These are phyloP conservation scores for Globisporangium yorkense DNA, from an alignment of 352 stramenopile genomes.

Conservation along the genomic window DNA sequence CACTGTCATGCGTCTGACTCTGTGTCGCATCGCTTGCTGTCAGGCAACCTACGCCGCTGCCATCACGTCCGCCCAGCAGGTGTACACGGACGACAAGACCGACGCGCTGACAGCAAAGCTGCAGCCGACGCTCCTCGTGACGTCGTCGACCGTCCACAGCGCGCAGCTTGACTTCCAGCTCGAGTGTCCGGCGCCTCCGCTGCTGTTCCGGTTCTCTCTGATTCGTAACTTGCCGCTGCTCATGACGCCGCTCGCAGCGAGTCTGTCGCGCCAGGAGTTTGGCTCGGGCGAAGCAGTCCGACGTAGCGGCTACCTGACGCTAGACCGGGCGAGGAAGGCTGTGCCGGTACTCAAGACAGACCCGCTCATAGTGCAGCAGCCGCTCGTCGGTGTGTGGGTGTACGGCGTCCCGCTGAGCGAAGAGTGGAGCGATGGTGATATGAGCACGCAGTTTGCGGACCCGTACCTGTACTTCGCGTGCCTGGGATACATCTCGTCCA, in stretches of 20 bases:
- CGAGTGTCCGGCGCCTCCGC: slow-evolving; percentile 28
- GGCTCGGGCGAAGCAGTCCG: slow-evolving; percentile 18
- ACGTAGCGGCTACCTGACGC: slow-evolving; percentile 59
- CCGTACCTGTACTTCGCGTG: slow-evolving; percentile 58
- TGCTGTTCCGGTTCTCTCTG: slow-evolving; percentile 48
- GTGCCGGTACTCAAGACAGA: slow-evolving; percentile 70
- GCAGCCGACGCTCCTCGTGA: slow-evolving; percentile 28
- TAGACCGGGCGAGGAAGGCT: slow-evolving; percentile 70
- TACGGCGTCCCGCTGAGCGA: slow-evolving; percentile 59
- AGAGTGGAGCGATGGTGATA: slow-evolving; percentile 30
- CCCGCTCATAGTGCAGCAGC: slow-evolving; percentile 56
- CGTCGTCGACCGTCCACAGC: slow-evolving; percentile 24
- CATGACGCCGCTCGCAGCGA: slow-evolving; percentile 66
- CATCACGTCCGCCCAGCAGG: slow-evolving; percentile 23
- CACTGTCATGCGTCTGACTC: neutral
- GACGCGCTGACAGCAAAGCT: slow-evolving; percentile 30
- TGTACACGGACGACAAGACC: slow-evolving; percentile 29
- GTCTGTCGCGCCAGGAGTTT: slow-evolving; percentile 54
- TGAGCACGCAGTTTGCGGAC: slow-evolving; percentile 31
- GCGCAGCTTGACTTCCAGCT: slow-evolving; percentile 41
- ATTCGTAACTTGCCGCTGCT: slow-evolving; percentile 68
- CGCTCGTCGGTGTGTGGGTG: slow-evolving; percentile 69
- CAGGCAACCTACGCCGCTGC: slow-evolving; percentile 25
- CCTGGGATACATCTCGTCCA: slow-evolving; percentile 43
- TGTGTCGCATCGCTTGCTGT: neutral